phyloP scores from a whole-genome alignment of 2,329 filamentous ascomycete genomes.

The Neonectria magnoliae region DNA sequence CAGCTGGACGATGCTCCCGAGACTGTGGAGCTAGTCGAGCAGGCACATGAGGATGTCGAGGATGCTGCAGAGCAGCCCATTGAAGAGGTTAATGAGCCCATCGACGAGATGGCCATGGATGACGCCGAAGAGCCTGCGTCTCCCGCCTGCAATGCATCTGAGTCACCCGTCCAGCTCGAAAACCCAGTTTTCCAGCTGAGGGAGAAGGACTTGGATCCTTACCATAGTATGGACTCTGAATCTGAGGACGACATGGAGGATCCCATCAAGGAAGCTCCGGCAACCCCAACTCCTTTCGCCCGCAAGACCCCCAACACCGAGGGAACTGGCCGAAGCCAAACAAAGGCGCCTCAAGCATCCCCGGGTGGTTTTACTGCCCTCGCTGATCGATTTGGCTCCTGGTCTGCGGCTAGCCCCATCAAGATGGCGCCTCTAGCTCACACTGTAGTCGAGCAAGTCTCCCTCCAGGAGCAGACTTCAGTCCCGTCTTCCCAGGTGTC shows the following conservation, averaged over 20 bases:
- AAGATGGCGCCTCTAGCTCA: conserved; percentile 40
- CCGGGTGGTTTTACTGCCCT: conserved; percentile 70
- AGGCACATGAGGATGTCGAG: conserved; percentile 3
- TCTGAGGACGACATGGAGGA: conserved; percentile 62
- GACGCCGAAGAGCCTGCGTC: conserved; percentile 20
- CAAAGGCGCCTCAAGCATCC: conserved; percentile 42
- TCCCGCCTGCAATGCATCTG: conserved; percentile 15
- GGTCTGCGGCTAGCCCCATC: conserved; percentile 67
- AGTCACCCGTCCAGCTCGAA: conserved; percentile 30
- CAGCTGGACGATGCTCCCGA: conserved; percentile 11
- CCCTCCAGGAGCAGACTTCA: conserved; percentile 9
- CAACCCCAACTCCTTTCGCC: conserved; percentile 54
- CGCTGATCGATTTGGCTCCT: conserved; percentile 68
- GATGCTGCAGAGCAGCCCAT: conserved; percentile 6
- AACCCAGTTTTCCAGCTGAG: conserved; percentile 53
- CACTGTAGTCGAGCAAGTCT: conserved; percentile 37
- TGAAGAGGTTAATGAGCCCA: conserved; percentile 22
- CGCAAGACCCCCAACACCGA: conserved; percentile 37
- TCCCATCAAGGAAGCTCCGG: conserved; percentile 46
- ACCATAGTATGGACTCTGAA: conserved; percentile 58
- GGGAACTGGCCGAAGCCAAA: conserved; percentile 15
- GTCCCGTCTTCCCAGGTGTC: conserved; percentile 40
- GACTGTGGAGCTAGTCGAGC: conserved; percentile 6
- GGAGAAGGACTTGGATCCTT: conserved; percentile 58
- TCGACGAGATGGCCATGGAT: conserved; percentile 37